A percentile compares a stretch with the other conserved stretches of the same genome.
These are phyloP conservation scores for Pelargonium hybrid DNA, from an alignment of 441 rosid species.

Conservation along the genomic window DNA sequence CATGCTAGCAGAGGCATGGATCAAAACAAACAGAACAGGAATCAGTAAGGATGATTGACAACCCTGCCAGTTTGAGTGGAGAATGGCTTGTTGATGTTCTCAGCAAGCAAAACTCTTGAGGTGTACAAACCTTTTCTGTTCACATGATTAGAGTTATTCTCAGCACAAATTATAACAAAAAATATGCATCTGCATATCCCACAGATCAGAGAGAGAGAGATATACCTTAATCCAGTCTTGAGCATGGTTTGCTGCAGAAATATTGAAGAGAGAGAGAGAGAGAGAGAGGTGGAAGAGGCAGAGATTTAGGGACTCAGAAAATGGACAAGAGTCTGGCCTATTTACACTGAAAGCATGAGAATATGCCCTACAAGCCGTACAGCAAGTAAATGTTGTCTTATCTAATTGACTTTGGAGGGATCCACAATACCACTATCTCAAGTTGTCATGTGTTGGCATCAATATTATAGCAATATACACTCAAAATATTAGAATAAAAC, in stretches of 20 bases:
- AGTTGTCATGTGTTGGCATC: too few species aligned
- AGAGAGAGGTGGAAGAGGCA: not conserved
- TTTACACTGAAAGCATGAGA: not conserved
- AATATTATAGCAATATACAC: too few species aligned
- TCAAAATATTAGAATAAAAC: too few species aligned
- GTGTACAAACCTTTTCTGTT: slow-evolving; percentile 15
- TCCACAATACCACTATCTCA: too few species aligned
- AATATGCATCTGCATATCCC: not conserved
- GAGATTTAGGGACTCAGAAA: not conserved
- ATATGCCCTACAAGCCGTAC: slow-evolving; percentile 3
- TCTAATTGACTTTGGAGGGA: too few species aligned
- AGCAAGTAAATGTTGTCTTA: too few species aligned
- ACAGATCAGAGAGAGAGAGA: not conserved
- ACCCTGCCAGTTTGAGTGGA: slow-evolving; percentile 29
- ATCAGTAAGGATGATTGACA: too few species aligned
- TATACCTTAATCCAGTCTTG: slow-evolving; percentile 24
- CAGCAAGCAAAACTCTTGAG: slow-evolving; percentile 21
- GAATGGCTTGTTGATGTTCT: slow-evolving; percentile 20
- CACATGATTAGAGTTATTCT: not conserved
- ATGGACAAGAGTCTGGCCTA: not conserved
- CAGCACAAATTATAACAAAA: not conserved
- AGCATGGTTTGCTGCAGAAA: slow-evolving; percentile 20
- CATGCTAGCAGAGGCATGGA: too few species aligned
- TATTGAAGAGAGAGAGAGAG: slow-evolving; percentile 3
- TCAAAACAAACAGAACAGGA: too few species aligned